Conservation (phyloP, 129 eudicot genomes). For the Centrapalus pauciflorus region DNA sequence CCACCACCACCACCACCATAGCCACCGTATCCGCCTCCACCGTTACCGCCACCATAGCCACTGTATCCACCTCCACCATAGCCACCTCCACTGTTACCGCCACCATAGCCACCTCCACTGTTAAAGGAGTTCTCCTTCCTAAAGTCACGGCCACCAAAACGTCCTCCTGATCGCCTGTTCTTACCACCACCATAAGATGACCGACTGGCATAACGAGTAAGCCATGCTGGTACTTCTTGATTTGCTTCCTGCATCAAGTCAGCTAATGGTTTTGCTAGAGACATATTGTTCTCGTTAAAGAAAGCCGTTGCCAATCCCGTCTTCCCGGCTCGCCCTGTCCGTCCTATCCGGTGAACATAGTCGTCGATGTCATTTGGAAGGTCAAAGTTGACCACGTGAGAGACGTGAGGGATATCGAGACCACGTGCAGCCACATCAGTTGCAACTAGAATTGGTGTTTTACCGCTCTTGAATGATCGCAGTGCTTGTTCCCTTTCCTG, state of each 20-base stretch:
- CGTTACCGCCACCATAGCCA: slow-evolving; percentile 12
- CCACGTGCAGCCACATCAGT: slow-evolving; percentile 8
- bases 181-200: slow-evolving; percentile 19
- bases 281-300: not conserved
- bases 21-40: not conserved
- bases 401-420: not conserved
- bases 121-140: slow-evolving; percentile 36
- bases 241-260: slow-evolving; percentile 32
- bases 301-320: not conserved
- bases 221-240: slow-evolving; percentile 59
- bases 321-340: slow-evolving; percentile 8
- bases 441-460: not conserved
- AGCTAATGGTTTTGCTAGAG: not conserved
- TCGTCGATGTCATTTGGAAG: not conserved
- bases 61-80: slow-evolving; percentile 15
- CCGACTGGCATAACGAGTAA: slow-evolving; percentile 40
- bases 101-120: slow-evolving; percentile 29
- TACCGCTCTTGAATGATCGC: not conserved
- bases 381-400: not conserved
- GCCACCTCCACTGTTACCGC: slow-evolving; percentile 15
- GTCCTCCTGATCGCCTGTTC: slow-evolving; percentile 43
- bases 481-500: not conserved
- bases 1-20: slow-evolving; percentile 18
- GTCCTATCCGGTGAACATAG: slow-evolving; percentile 1
- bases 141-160: slow-evolving; percentile 50